Evolutionary conservation across 805 yeast species (phyloP).

Genomic region (Danielia oregonensis): DNA sequence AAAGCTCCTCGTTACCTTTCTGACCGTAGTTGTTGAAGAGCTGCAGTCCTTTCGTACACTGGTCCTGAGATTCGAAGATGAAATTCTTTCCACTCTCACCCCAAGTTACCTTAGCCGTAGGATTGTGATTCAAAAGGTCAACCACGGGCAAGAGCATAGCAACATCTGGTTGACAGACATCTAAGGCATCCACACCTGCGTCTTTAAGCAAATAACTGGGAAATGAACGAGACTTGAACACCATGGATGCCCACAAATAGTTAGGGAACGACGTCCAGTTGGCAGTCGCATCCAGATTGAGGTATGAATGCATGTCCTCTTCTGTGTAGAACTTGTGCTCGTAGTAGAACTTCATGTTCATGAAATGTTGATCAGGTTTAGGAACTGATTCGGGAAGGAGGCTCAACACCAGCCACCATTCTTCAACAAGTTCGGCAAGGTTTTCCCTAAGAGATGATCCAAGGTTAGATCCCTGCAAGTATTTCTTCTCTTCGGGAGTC

Average conservation of each 20-base stretch:
- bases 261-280: constrained; percentile 65
- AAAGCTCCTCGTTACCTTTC: constrained; percentile 78
- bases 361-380: constrained; percentile 32
- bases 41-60: constrained; percentile 38
- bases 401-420: constrained; percentile 51
- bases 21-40: constrained; percentile 82
- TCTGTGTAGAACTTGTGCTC: constrained; percentile 39
- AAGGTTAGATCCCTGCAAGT: constrained; percentile 67
- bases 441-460: constrained; percentile 50
- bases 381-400: constrained; percentile 25
- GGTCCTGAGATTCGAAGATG: constrained; percentile 40
- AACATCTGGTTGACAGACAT: constrained; percentile 30
- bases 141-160: constrained; percentile 76
- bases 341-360: constrained; percentile 42
- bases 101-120: constrained; percentile 66
- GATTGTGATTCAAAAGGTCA: constrained; percentile 75
- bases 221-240: constrained; percentile 75
- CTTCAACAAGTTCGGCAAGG: constrained; percentile 46
- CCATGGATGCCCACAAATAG: constrained; percentile 72
- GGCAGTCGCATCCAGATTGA: constrained; percentile 15
- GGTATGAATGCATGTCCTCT: constrained; percentile 29
- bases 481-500: constrained; percentile 46
- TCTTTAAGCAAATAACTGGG: constrained; percentile 61
- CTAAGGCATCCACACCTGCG: constrained; percentile 19
- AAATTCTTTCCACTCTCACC: constrained; percentile 22